Evolutionary conservation across 805 yeast species (phyloP).

Genomic region (Yamadazyma akitaensis): DNA sequence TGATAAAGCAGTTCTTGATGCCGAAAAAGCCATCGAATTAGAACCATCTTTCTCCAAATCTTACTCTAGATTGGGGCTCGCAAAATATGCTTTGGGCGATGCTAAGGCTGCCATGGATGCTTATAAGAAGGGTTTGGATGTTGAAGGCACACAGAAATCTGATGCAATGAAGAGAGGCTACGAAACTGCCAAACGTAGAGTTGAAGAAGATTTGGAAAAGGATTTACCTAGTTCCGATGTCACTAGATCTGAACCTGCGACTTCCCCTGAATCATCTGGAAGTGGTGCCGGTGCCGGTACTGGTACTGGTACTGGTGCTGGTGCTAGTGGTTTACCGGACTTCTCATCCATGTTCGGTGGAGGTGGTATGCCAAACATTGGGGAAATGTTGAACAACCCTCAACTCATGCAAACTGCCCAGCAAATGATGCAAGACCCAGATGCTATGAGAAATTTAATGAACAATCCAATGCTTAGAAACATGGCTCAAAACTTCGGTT

Average conservation of each 20-base stretch:
- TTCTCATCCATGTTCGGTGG: constrained; percentile 63
- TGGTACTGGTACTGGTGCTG: constrained; percentile 32
- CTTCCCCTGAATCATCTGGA: constrained; percentile 12
- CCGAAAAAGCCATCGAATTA: constrained; percentile 71
- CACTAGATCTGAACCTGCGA: constrained; percentile 21
- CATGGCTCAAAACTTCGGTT: constrained; percentile 77
- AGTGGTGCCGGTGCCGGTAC: constrained; percentile 35
- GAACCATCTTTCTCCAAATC: constrained; percentile 88
- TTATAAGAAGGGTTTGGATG: constrained; percentile 79
- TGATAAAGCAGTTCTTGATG: constrained; percentile 77
- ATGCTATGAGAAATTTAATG: constrained; percentile 69
- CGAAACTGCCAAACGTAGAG: constrained; percentile 88
- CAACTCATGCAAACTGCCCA: constrained; percentile 61
- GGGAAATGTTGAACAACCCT: constrained; percentile 82
- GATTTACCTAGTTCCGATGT: constrained; percentile 19
- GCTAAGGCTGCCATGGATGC: constrained; percentile 87
- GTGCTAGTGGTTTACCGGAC: constrained; percentile 68
- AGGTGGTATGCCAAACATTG: constrained; percentile 70
- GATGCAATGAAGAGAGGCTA: constrained; percentile 91
- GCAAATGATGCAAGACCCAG: constrained; percentile 66
- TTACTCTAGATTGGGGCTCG: constrained; percentile 91
- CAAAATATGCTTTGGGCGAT: constrained; percentile 92
- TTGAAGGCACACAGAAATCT: constrained; percentile 80
- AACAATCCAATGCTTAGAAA: constrained; percentile 74
- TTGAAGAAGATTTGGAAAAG: constrained; percentile 65